phyloP scores from a whole-genome alignment of 371 early-diverging fungal genomes.

The Mortierella sp. region DNA sequence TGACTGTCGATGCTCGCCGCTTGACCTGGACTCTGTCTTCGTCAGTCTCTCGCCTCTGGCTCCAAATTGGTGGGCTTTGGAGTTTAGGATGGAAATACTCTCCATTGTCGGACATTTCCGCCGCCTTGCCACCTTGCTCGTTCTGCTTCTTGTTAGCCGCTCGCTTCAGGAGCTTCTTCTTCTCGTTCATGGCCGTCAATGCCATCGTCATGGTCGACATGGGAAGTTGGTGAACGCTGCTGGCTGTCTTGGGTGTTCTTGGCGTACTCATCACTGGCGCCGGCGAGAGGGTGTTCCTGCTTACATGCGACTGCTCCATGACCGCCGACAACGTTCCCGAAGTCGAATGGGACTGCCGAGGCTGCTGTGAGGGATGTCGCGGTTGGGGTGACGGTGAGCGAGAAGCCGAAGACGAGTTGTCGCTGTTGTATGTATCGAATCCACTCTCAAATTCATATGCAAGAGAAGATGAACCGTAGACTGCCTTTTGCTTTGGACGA shows the following conservation, averaged over 20 bases:
- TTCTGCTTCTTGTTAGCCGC: slow-evolving; percentile 29
- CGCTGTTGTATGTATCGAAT: slow-evolving; percentile 17
- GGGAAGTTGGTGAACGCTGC: slow-evolving; percentile 27
- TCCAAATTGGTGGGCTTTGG: slow-evolving; percentile 27
- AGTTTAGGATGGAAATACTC: slow-evolving; percentile 1
- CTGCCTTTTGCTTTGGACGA: slow-evolving; percentile 11
- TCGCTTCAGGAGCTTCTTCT: slow-evolving; percentile 44
- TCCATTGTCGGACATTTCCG: slow-evolving; percentile 7
- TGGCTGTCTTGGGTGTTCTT: slow-evolving; percentile 6
- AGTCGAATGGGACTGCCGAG: not conserved
- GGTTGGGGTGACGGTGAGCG: slow-evolving; percentile 31
- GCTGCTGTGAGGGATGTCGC: not conserved
- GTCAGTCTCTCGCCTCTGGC: slow-evolving; percentile 18
- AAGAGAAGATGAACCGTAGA: not conserved
- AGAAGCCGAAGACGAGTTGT: slow-evolving; percentile 19
- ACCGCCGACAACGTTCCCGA: not conserved
- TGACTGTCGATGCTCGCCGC: not conserved
- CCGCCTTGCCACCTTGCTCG: slow-evolving; percentile 15
- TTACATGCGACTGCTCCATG: not conserved
- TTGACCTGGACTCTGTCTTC: slow-evolving; percentile 17
- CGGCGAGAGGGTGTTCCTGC: slow-evolving; percentile 4
- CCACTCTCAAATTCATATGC: slow-evolving; percentile 46
- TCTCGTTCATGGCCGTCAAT: slow-evolving; percentile 52
- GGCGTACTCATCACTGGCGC: not conserved
- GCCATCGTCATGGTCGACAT: slow-evolving; percentile 60